Base-by-base conservation (phyloP, 2,329 filamentous ascomycete genomes). In the Phialophora macrospora region DNA sequence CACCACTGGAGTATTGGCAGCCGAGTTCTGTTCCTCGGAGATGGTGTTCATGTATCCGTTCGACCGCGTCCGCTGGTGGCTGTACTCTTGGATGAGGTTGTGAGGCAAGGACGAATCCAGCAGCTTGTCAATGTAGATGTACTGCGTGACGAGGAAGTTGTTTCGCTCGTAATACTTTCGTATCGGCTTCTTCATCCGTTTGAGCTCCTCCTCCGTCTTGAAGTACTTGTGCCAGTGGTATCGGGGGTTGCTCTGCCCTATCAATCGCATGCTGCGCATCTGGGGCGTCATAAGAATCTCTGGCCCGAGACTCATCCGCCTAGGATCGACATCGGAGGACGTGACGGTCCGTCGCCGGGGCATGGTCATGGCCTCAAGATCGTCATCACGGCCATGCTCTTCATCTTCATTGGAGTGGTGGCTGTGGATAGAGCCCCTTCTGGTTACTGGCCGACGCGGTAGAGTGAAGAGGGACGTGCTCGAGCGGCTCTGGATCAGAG, bases 61-160 rank as follows among this genome's bases (percentile, higher is more conserved):
- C 22, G 82, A 81, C 51, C 58, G 24, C 24, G 24, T 24, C 24
- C 24, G 24, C 24, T 24, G 81, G 69, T 89, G 82, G 69, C 88
- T 88, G 77, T 97, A 97, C 77, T 97, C 93, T 74, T 96, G 93
- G 64, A 98, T 88, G 52, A 98, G 82, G 73, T 94, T 89, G 74
- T 96, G 93, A 1, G 93, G 93, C n/a, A 97, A 86, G 32, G 92
- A 93, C 8, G 92, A 97, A 78, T 97, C 93, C 67, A 98, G 84
- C 63, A 98, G 82, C 60, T 90, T 87, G 78, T 97, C 94, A 72
- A 97, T 97, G 76, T 96, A 97, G 69, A 96, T 83, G 76, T 97
- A 98, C 76, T 96, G 90, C 76, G 95, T 91, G 65, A 98, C 88
- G 51, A 97, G 83, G 71, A 89, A 88, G 79, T 98, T 98, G 75